Evolutionary conservation across 345 rosid species (phyloP).

Genomic region (Hibiscus syriacus): DNA sequence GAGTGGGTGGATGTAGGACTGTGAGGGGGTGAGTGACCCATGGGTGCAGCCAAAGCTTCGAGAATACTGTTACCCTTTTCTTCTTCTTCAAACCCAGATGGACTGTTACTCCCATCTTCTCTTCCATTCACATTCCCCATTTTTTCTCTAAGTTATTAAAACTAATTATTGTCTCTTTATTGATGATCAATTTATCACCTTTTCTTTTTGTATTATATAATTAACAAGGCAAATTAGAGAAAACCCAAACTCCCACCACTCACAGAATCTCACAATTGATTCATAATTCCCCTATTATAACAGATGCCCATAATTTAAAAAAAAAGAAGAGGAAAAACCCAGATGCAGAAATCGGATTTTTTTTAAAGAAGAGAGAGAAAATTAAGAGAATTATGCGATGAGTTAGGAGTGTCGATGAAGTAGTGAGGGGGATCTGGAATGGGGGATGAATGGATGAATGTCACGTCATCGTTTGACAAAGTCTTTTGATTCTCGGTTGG

Average conservation of each 20-base stretch:
- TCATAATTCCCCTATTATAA: slow-evolving; percentile 14
- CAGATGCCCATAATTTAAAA: neutral
- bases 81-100: slow-evolving; percentile 52
- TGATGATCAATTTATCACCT: slow-evolving; percentile 1
- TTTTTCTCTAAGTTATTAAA: neutral
- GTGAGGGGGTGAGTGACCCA: slow-evolving; percentile 94
- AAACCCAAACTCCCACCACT: slow-evolving; percentile 13
- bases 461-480: slow-evolving; percentile 15
- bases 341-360: slow-evolving; percentile 2
- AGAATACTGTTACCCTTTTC: slow-evolving; percentile 25
- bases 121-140: slow-evolving; percentile 93
- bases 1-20: slow-evolving; percentile 76
- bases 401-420: slow-evolving; percentile 21
- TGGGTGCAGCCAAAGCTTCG: slow-evolving; percentile 42
- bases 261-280: slow-evolving; percentile 30
- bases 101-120: slow-evolving; percentile 62
- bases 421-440: neutral
- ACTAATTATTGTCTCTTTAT: neutral
- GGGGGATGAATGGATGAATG: neutral
- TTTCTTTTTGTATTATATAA: neutral
- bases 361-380: no score
- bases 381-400: slow-evolving; percentile 15
- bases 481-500: slow-evolving; percentile 1
- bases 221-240: neutral
- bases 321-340: neutral